phyloP scores from a whole-genome alignment of 208 protist genomes.

The Trypanosoma cruzi region DNA sequence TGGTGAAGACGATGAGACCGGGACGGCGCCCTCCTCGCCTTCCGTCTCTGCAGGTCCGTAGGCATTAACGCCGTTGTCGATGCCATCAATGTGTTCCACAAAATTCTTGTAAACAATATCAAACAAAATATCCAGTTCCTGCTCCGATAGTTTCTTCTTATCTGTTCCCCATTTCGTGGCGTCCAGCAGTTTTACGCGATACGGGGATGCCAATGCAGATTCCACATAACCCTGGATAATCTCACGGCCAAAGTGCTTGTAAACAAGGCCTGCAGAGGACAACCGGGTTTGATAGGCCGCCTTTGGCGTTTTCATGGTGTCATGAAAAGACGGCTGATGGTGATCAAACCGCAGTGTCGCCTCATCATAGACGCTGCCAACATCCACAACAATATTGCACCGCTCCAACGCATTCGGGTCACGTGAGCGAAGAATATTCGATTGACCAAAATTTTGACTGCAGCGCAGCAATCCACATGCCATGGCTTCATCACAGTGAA shows the following conservation, averaged over 20 bases:
- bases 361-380: slow-evolving; percentile 94
- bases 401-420: slow-evolving; percentile 71
- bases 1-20: background rate
- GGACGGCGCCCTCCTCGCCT: slow-evolving; percentile 12
- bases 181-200: slow-evolving; percentile 39
- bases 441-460: slow-evolving; percentile 50
- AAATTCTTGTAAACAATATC: slow-evolving; percentile 89
- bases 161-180: slow-evolving; percentile 42
- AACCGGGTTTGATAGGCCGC: slow-evolving; percentile 86
- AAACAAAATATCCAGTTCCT: slow-evolving; percentile 73
- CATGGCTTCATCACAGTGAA: slow-evolving; percentile 97
- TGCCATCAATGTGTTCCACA: slow-evolving; percentile 94
- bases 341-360: slow-evolving; percentile 92
- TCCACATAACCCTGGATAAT: slow-evolving; percentile 81
- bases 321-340: slow-evolving; percentile 95
- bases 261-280: slow-evolving; percentile 94
- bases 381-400: slow-evolving; percentile 94
- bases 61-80: slow-evolving; percentile 94
- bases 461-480: slow-evolving; percentile 90
- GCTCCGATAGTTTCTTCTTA: slow-evolving; percentile 35
- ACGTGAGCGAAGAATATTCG: slow-evolving; percentile 85
- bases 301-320: slow-evolving; percentile 76
- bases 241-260: slow-evolving; percentile 94
- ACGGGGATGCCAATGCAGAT: slow-evolving; percentile 39
- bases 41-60: slow-evolving; percentile 40